phyloP scores from a whole-genome alignment of 75 land plant species.

The Pinus tabuliformis region DNA sequence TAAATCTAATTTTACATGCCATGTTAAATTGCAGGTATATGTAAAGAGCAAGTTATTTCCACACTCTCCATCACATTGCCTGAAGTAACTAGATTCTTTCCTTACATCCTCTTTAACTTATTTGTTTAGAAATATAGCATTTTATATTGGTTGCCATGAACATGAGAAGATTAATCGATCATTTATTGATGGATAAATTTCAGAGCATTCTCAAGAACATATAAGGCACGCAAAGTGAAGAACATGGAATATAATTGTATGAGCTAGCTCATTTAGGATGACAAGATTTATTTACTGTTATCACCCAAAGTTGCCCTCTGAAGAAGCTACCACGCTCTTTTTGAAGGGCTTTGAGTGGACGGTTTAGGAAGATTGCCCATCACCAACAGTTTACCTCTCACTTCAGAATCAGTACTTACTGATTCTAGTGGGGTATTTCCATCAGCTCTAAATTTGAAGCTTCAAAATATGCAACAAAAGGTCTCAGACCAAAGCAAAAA shows the following conservation, averaged over 20 bases:
- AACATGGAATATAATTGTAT: background rate
- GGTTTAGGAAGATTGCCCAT: constrained; percentile 19
- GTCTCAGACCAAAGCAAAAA: background rate
- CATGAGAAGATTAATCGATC: background rate
- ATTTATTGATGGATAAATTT: background rate
- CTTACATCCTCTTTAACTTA: background rate
- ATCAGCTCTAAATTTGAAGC: background rate
- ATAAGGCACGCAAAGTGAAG: background rate
- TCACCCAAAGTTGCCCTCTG: no score
- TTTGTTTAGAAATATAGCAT: constrained; percentile 18
- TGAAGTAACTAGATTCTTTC: constrained; percentile 48
- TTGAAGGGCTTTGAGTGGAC: no score
- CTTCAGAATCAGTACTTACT: background rate
- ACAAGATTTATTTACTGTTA: no score
- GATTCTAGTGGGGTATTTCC: background rate
- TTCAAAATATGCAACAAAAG: background rate
- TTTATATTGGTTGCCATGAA: background rate
- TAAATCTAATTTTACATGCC: background rate
- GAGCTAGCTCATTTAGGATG: no score
- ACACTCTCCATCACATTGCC: constrained; percentile 86
- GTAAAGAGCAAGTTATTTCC: constrained; percentile 88
- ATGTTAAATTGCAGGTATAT: constrained; percentile 56
- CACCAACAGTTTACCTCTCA: background rate
- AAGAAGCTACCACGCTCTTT: no score
- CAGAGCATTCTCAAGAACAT: background rate